Percentiles rank a stretch among this genome's conserved stretches.
phyloP scores from a whole-genome alignment of 116 monocot species.

The Iris pallida region DNA sequence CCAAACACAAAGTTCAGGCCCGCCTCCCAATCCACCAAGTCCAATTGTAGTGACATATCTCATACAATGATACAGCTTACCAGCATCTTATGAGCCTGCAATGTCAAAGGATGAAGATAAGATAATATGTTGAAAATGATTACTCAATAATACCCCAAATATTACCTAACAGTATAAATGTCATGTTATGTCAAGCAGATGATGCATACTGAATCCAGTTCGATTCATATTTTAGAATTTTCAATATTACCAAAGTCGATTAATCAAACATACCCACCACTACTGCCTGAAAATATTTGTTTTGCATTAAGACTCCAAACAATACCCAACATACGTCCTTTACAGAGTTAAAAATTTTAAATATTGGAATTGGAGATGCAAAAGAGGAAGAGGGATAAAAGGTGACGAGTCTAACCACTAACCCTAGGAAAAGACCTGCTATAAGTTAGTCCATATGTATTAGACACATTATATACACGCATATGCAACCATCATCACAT shows the following conservation, averaged over 20 bases:
- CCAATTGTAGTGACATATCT: constrained; percentile 95
- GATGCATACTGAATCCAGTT: not conserved
- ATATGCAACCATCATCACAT: constrained; percentile 97
- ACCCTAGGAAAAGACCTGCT: constrained; percentile 74
- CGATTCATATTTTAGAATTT: not conserved
- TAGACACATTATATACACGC: constrained; percentile 56
- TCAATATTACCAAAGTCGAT: not conserved
- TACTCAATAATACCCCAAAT: not conserved
- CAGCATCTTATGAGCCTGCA: constrained; percentile 92
- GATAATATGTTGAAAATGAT: not conserved
- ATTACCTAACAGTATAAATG: not conserved
- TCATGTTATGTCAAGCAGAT: not conserved
- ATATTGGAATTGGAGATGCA: not conserved
- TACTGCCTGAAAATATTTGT: constrained; percentile 74
- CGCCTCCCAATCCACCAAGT: constrained; percentile 62
- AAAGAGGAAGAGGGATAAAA: not conserved
- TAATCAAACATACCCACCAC: constrained; percentile 73
- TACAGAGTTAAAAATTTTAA: constrained; percentile 5
- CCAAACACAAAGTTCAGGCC: constrained; percentile 86
- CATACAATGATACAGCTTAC: constrained; percentile 53
- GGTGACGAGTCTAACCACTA: constrained; percentile 48
- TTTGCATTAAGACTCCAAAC: constrained; percentile 83
- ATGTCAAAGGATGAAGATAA: not conserved
- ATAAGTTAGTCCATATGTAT: constrained; percentile 51
- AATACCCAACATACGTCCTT: constrained; percentile 80